phyloP scores from a whole-genome alignment of 441 rosid species.

The Erysimum cheiri region DNA sequence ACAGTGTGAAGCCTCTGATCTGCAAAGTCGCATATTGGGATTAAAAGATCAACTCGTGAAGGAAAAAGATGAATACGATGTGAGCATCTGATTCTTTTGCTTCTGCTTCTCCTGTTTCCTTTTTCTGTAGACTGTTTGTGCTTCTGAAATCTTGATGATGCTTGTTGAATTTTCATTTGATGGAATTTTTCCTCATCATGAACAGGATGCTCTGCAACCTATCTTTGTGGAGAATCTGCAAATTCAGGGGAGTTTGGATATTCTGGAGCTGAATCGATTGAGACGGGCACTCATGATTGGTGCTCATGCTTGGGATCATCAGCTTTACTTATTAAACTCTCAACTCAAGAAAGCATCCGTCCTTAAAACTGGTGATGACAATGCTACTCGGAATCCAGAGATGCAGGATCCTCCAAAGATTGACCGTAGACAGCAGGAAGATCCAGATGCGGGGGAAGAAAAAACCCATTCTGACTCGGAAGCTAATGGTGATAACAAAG shows the following conservation, averaged over 20 bases:
- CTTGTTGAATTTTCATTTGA: conserved; percentile 28
- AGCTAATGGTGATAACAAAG: conserved; percentile 41
- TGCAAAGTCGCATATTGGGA: conserved; percentile 58
- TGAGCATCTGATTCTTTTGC: conserved; percentile 50
- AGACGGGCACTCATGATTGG: conserved; percentile 72
- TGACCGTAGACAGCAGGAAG: conserved; percentile 44
- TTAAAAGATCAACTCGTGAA: conserved; percentile 67
- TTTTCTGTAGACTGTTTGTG: neutral
- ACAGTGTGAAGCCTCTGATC: conserved; percentile 50
- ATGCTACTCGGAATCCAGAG: conserved; percentile 45
- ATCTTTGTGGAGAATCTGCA: conserved; percentile 50
- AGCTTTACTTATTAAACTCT: conserved; percentile 66
- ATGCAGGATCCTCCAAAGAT: conserved; percentile 42
- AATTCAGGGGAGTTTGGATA: conserved; percentile 58
- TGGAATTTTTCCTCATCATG: conserved; percentile 21
- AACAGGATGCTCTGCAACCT: conserved; percentile 67
- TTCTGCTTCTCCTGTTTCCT: conserved; percentile 15
- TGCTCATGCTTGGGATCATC: conserved; percentile 81
- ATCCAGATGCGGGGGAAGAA: conserved; percentile 45
- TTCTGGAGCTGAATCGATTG: conserved; percentile 75
- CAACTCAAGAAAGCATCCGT: conserved; percentile 56
- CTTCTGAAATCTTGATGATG: conserved; percentile 22
- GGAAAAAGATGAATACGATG: conserved; percentile 75
- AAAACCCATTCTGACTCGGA: conserved; percentile 56
- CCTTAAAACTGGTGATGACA: conserved; percentile 46